Evolutionary conservation across 306 rosid species (phyloP), one percentile per base, ranked within the genome.

Genomic region (barrel medic (Medicago truncatula)): DNA sequence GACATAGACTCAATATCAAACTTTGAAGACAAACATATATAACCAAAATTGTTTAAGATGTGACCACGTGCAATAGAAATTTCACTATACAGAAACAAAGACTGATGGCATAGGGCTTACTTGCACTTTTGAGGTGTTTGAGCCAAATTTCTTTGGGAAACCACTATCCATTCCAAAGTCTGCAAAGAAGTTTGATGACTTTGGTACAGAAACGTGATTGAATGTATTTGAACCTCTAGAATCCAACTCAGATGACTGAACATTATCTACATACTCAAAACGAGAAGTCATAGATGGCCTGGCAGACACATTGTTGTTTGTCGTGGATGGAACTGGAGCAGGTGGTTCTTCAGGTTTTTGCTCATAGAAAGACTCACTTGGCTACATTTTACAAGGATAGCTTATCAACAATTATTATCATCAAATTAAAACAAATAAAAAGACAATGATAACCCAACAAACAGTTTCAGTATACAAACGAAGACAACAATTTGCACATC

Each of bases 101-200:
- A 41, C 28, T 5, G 50, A 36, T 16, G 50, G 53, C 70, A 64
- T 47, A 61, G n/a, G 46, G 53, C 92, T 85, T 88, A 96, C 99
- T 89, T 87, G 98, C 52, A 85, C 87, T 88, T 83, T 92, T 6
- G 98, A 86, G 80, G 89, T 79, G 81, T 76, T 82, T 20, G 96
- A 75, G 62, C 91, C 84, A 65, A 87, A 39, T 76, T 87, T 92
- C 86, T 84, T 92, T 2, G 88, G 82, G 70, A 88, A 95, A 76
- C 97, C 93, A 54, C 90, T 81, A 50, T 92, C 99, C 99, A 96
- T 96, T 72, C 97, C 99, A 44, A 90, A 92, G 38, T 96, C 98
- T 5, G 97, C 85, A 84, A 96, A 96, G 87, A 96, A 96, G 82
- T 86, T 90, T 4, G 97, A 86, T 68, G 97, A 89, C 80, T 96